Evolutionary conservation across 1,284 basidiomycete species (phyloP).

Genomic region (Golubevia pallescens): DNA sequence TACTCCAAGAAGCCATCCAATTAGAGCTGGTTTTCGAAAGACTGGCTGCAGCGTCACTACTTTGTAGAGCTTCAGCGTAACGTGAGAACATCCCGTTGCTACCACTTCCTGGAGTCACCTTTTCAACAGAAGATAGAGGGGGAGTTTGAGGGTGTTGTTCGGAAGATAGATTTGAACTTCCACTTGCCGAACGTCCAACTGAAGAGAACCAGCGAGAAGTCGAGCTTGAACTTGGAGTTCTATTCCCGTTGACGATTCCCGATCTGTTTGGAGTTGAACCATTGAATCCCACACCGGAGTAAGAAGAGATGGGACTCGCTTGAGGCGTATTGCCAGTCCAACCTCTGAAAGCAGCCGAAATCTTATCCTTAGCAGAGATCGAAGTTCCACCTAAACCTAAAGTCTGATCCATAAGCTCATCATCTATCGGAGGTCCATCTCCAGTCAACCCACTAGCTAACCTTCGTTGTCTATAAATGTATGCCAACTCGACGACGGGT

Average conservation of each 20-base stretch:
- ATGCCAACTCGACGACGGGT: conserved; percentile 43
- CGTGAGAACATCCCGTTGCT: not conserved
- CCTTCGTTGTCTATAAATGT: conserved; percentile 32
- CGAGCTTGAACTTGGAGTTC: not conserved
- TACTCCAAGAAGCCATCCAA: conserved; percentile 28
- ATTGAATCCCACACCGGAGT: not conserved
- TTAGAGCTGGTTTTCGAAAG: conserved; percentile 57
- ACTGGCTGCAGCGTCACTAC: conserved; percentile 53
- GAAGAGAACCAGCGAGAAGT: not conserved
- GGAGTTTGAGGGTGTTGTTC: not conserved
- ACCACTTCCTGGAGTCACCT: not conserved
- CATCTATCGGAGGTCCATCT: conserved; percentile 30
- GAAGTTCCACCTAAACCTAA: conserved; percentile 2
- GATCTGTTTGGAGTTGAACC: not conserved
- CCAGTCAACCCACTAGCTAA: conserved; percentile 47
- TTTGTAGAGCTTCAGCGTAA: conserved; percentile 45
- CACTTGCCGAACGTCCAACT: not conserved
- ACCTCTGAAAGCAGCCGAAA: conserved; percentile 13
- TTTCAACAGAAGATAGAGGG: not conserved
- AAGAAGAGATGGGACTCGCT: not conserved
- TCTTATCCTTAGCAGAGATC: not conserved
- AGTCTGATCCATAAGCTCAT: conserved; percentile 11
- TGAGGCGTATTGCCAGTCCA: conserved; percentile 12
- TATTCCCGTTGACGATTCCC: not conserved
- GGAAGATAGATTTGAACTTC: not conserved